Conservation (phyloP, 805 yeast species). For the Suhomyces faveliae region DNA sequence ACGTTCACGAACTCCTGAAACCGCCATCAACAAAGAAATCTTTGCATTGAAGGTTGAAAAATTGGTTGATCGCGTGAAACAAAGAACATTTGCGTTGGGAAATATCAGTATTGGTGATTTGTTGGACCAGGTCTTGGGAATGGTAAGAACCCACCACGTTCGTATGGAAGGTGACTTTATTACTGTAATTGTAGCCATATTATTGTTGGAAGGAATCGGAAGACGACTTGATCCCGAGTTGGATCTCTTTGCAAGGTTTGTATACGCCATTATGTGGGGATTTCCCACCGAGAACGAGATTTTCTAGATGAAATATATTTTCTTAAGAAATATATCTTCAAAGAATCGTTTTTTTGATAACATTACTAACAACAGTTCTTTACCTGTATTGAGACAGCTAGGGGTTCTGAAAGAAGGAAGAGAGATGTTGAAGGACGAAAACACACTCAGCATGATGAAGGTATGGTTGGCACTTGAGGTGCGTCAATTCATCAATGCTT, state of each 20-base stretch:
- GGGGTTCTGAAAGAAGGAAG: conserved; percentile 68
- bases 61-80: conserved; percentile 75
- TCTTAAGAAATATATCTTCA: too few relatives aligned
- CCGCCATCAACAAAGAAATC: conserved; percentile 78
- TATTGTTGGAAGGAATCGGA: conserved; percentile 92
- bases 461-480: conserved; percentile 91
- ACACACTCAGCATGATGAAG: conserved; percentile 76
- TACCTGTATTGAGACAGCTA: conserved; percentile 81
- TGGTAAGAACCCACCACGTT: conserved; percentile 94
- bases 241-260: conserved; percentile 95
- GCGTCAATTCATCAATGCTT: conserved; percentile 79
- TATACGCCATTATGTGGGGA: conserved; percentile 47
- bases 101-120: conserved; percentile 90
- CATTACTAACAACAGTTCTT: conserved; percentile 49
- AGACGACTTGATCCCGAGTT: conserved; percentile 89
- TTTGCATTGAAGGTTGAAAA: conserved; percentile 87
- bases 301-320: background rate
- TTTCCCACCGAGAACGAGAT: conserved; percentile 36
- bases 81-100: conserved; percentile 89
- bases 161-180: conserved; percentile 97
- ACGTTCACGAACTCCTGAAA: conserved; percentile 90
- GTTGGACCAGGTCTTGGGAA: conserved; percentile 77
- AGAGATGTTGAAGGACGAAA: conserved; percentile 52
- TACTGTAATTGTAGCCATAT: conserved; percentile 90
- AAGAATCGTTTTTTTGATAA: background rate